Evolutionary conservation across 148 eudicot genomes (phyloP).

Genomic region (Rhododendron molle): DNA sequence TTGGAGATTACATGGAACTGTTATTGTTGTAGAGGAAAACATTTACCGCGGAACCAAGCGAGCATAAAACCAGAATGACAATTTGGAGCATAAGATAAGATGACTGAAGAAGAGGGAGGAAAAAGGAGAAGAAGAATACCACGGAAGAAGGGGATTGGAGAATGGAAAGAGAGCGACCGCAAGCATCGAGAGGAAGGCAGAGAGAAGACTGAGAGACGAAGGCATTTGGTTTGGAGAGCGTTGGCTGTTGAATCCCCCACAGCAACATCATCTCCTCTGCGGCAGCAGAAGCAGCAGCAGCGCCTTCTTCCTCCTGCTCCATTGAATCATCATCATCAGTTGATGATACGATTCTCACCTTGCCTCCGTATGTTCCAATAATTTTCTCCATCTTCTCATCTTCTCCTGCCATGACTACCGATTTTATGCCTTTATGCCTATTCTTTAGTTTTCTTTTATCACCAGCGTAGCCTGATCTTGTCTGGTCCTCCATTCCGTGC

Average conservation of each 20-base stretch:
- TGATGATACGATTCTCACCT: conserved; percentile 32
- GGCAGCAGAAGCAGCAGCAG: conserved; percentile 10
- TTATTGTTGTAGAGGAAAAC: not conserved
- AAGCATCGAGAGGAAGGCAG: conserved; percentile 62
- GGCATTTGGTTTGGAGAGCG: conserved; percentile 57
- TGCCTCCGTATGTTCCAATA: conserved; percentile 59
- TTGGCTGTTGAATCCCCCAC: conserved; percentile 90
- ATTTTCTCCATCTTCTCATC: conserved; percentile 26
- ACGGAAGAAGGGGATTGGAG: conserved; percentile 88
- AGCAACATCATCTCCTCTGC: conserved; percentile 74
- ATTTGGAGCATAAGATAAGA: not conserved
- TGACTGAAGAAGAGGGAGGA: not conserved
- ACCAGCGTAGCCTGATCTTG: too few relatives aligned
- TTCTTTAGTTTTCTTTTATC: too few relatives aligned
- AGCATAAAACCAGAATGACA: not conserved
- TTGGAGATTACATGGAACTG: not conserved
- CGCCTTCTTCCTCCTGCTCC: not conserved
- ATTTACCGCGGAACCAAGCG: not conserved
- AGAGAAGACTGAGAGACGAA: conserved; percentile 70
- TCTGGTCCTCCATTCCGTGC: too few relatives aligned
- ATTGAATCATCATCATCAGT: conserved; percentile 8
- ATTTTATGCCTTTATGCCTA: too few relatives aligned
- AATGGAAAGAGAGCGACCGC: conserved; percentile 73
- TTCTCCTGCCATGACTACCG: not conserved
- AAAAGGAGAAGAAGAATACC: conserved; percentile 22